A percentile compares a stretch with the other conserved stretches of the same genome.
These are phyloP conservation scores for Lentithecium fluviatile DNA, from an alignment of 495 filamentous ascomycete species.

Conservation along the genomic window DNA sequence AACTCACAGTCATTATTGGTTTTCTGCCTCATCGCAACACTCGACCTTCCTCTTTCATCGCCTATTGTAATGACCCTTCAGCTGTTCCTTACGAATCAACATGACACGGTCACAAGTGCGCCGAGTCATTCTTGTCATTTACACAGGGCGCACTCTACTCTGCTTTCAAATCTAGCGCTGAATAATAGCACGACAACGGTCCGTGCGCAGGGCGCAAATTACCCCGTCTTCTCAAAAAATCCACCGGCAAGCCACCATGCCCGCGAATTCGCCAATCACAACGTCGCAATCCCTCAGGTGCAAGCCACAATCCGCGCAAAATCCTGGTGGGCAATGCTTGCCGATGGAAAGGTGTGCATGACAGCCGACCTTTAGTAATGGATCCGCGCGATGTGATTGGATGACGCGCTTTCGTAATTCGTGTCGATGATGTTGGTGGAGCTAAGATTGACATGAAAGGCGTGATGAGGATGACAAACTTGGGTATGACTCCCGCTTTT, in stretches of 20 bases:
- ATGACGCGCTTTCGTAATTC: background rate
- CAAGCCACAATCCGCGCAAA: slow-evolving; percentile 2
- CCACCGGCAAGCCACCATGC: background rate
- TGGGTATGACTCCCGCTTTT: background rate
- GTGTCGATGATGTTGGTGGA: background rate
- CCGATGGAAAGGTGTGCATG: background rate
- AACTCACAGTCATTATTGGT: background rate
- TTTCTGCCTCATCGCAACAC: background rate
- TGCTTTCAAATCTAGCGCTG: slow-evolving; percentile 6
- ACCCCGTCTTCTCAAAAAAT: background rate
- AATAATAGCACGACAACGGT: slow-evolving; percentile 10
- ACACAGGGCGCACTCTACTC: slow-evolving; percentile 4
- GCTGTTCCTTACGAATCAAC: background rate
- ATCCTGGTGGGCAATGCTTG: background rate
- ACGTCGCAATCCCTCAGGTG: background rate
- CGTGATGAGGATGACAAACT: background rate
- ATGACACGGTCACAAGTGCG: background rate
- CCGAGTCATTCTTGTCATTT: slow-evolving; percentile 1
- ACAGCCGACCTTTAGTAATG: background rate
- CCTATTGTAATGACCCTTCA: background rate
- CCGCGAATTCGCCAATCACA: slow-evolving; percentile 2
- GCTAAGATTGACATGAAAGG: slow-evolving; percentile 3
- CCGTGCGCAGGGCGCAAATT: slow-evolving; percentile 4
- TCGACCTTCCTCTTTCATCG: slow-evolving; percentile 4
- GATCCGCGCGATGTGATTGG: background rate